phyloP scores from a whole-genome alignment of 768 basidiomycete species.

The Postia placenta region DNA sequence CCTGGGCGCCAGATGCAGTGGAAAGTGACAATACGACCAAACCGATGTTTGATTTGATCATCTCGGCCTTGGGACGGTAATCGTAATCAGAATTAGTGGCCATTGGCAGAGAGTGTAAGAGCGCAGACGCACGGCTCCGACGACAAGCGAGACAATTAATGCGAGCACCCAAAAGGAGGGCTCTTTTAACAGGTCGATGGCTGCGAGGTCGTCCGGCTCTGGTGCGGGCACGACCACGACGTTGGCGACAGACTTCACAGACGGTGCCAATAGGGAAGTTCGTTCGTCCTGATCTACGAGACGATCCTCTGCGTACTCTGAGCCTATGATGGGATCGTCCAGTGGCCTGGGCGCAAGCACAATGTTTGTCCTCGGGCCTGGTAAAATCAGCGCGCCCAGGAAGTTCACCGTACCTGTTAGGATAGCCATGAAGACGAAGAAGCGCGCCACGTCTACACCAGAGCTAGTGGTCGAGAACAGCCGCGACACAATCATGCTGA shows the following conservation, averaged over 20 bases:
- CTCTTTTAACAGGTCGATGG: slow-evolving; percentile 44
- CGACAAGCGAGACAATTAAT: slow-evolving; percentile 41
- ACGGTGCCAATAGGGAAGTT: slow-evolving; percentile 13
- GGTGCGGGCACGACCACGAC: slow-evolving; percentile 20
- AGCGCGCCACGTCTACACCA: slow-evolving; percentile 42
- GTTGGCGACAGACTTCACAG: slow-evolving; percentile 2
- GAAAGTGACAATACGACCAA: slow-evolving; percentile 61
- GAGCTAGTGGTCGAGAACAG: slow-evolving; percentile 47
- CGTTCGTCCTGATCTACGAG: slow-evolving; percentile 19
- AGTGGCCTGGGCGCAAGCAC: neutral
- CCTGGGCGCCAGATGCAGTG: slow-evolving; percentile 7
- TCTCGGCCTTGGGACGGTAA: slow-evolving; percentile 48
- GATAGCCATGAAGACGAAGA: slow-evolving; percentile 51
- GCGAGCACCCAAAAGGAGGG: slow-evolving; percentile 61
- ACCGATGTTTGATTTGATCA: slow-evolving; percentile 81
- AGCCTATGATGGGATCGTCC: too few species aligned
- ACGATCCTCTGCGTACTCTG: neutral
- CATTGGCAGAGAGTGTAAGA: neutral
- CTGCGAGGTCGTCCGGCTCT: slow-evolving; percentile 25
- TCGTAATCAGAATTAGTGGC: neutral
- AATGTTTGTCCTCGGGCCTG: slow-evolving; percentile 22
- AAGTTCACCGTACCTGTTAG: slow-evolving; percentile 48
- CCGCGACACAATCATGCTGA: slow-evolving; percentile 56
- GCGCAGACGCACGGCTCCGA: slow-evolving; percentile 57
- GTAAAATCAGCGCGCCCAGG: slow-evolving; percentile 37